Conservation (phyloP, 768 basidiomycete species). For the Boletus reticuloceps region DNA sequence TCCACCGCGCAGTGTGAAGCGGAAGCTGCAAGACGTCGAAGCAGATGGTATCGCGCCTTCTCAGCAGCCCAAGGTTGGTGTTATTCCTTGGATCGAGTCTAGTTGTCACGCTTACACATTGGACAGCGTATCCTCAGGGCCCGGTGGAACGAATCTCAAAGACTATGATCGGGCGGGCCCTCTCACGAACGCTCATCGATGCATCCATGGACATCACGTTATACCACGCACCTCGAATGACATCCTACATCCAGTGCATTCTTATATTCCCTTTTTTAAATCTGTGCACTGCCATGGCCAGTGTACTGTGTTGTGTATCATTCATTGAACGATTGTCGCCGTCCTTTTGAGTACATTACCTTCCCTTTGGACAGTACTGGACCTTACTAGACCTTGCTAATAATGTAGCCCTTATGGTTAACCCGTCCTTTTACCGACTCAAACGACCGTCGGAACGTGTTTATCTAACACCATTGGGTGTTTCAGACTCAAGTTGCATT, state of each 20-base stretch:
- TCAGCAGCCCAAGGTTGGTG: slow-evolving; percentile 20
- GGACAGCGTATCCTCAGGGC: slow-evolving; percentile 16
- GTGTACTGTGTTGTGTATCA: neutral
- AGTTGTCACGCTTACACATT: neutral
- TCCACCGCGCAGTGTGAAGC: slow-evolving; percentile 19
- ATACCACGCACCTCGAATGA: slow-evolving; percentile 3
- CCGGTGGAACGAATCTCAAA: slow-evolving; percentile 14
- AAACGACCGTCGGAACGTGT: no score
- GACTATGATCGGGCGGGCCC: neutral
- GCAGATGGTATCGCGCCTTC: neutral
- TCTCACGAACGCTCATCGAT: neutral
- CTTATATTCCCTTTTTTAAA: neutral
- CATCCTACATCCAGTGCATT: neutral
- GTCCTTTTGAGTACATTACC: neutral
- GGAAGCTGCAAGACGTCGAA: slow-evolving; percentile 23
- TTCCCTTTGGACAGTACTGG: slow-evolving; percentile 1
- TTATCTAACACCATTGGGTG: no score
- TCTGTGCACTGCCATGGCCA: neutral
- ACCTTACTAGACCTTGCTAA: slow-evolving; percentile 4
- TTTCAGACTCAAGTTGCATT: no score
- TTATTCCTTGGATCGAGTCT: neutral
- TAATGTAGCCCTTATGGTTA: slow-evolving; percentile 5
- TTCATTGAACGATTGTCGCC: neutral
- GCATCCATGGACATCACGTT: neutral
- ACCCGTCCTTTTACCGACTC: no score